Evolutionary conservation across 139 green algal species (phyloP).

Genomic region (Chlamydomonas urium): DNA sequence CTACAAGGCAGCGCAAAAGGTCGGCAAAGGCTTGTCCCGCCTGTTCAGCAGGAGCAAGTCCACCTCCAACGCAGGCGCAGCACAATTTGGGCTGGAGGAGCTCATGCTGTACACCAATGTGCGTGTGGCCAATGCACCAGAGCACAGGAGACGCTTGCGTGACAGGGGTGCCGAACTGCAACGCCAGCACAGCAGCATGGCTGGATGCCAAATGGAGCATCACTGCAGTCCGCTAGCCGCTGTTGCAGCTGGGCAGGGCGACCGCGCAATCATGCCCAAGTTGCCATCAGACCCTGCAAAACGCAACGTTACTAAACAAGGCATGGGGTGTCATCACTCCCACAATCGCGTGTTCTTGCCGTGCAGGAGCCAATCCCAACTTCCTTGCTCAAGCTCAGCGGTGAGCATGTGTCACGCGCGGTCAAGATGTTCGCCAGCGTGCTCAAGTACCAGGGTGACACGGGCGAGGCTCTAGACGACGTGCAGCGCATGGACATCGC

Average conservation of each 20-base stretch:
- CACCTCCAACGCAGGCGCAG: slow-evolving; percentile 19
- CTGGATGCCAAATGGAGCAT: too few species aligned
- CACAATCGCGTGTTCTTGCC: not conserved
- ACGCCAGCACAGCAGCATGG: too few species aligned
- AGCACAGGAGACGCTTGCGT: too few species aligned
- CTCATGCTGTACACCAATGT: slow-evolving; percentile 63
- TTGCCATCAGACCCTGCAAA: not conserved
- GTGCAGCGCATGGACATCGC: slow-evolving; percentile 57
- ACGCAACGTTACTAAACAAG: too few species aligned
- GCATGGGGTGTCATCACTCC: not conserved
- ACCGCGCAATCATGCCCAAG: not conserved
- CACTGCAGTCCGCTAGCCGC: too few species aligned
- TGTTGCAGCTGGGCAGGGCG: too few species aligned
- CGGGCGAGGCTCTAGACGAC: slow-evolving; percentile 32
- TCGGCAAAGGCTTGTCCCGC: slow-evolving; percentile 47
- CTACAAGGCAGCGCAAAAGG: slow-evolving; percentile 49
- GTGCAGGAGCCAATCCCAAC: slow-evolving; percentile 80
- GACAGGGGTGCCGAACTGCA: too few species aligned
- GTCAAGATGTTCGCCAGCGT: slow-evolving; percentile 90
- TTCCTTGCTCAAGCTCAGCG: slow-evolving; percentile 79
- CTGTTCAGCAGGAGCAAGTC: slow-evolving; percentile 43
- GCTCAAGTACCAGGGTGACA: slow-evolving; percentile 77
- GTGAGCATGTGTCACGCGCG: slow-evolving; percentile 69
- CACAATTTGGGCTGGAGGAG: slow-evolving; percentile 57
- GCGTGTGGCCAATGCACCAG: slow-evolving; percentile 10